A percentile compares a stretch with the other conserved stretches of the same genome.
Evolutionary conservation across 1,139 yeast species (phyloP).

Genomic region (Suhomyces bokatorum): DNA sequence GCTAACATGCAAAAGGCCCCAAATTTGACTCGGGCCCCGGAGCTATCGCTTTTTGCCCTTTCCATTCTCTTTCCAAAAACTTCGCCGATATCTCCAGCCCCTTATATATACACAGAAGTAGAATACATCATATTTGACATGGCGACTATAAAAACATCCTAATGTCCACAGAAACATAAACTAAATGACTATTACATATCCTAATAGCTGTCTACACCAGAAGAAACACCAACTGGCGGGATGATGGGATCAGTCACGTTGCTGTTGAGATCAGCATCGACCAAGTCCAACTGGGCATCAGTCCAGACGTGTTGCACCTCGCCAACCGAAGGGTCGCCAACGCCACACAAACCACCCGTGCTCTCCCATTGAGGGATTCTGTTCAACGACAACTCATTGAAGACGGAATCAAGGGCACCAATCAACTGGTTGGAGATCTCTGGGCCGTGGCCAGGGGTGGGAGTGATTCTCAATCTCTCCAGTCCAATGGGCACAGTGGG

Average conservation of each 20-base stretch:
- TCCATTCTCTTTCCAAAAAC: not conserved
- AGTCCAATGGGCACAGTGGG: slow-evolving; percentile 97
- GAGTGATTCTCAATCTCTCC: slow-evolving; percentile 94
- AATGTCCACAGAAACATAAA: not conserved
- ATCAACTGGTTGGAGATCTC: slow-evolving; percentile 76
- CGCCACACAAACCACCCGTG: slow-evolving; percentile 86
- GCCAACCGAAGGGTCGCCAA: slow-evolving; percentile 56
- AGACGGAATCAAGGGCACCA: slow-evolving; percentile 77
- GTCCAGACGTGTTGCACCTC: slow-evolving; percentile 74
- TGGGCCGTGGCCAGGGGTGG: slow-evolving; percentile 93
- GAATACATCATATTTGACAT: not conserved
- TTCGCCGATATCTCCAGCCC: slow-evolving; percentile 8
- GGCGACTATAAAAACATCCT: slow-evolving; percentile 4
- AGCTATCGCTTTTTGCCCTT: not conserved
- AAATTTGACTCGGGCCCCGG: not conserved
- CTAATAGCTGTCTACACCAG: slow-evolving; percentile 47
- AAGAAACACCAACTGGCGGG: slow-evolving; percentile 63
- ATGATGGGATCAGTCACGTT: slow-evolving; percentile 64
- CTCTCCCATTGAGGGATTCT: slow-evolving; percentile 77
- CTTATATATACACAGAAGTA: not conserved
- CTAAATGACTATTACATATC: not conserved
- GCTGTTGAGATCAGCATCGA: slow-evolving; percentile 61
- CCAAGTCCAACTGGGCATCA: slow-evolving; percentile 65
- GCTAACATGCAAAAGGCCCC: too few species aligned
- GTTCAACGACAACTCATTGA: slow-evolving; percentile 69